These are phyloP conservation scores for Cryphonectria radicalis DNA, from an alignment of 2,329 filamentous ascomycete genomes.

Conservation along the genomic window DNA sequence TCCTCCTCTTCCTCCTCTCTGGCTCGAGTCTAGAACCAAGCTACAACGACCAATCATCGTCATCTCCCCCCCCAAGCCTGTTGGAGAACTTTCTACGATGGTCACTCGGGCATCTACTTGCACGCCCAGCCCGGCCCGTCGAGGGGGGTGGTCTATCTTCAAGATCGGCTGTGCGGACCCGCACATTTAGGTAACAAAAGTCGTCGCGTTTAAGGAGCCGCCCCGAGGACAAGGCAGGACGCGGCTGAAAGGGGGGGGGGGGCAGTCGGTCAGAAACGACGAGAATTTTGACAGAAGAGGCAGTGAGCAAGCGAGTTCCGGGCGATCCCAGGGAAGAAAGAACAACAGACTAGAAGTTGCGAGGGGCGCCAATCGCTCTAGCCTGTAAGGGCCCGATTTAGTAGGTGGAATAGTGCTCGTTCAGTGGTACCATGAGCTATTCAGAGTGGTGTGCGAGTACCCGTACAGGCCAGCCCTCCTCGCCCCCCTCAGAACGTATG, in stretches of 20 bases:
- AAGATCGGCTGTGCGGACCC: constrained; percentile 13
- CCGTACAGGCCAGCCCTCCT: not conserved
- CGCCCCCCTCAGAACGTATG: no score
- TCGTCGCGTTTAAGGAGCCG: constrained; percentile 1
- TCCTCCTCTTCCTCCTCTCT: not conserved
- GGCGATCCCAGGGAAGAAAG: not conserved
- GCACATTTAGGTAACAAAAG: not conserved
- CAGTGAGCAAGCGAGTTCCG: not conserved
- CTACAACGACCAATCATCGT: not conserved
- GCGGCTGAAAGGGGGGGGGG: not conserved
- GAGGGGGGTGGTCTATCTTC: not conserved
- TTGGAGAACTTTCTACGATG: not conserved
- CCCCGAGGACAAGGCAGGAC: not conserved
- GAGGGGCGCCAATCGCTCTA: constrained; percentile 10
- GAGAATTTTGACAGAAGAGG: not conserved
- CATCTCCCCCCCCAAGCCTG: not conserved
- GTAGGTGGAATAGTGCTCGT: constrained; percentile 11
- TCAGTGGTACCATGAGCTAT: not conserved
- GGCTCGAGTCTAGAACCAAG: not conserved
- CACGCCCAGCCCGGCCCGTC: not conserved
- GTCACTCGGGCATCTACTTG: not conserved
- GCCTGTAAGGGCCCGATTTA: constrained; percentile 21
- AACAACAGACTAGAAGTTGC: not conserved
- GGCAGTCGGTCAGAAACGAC: not conserved
- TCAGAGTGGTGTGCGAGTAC: not conserved